Conservation (phyloP, 192 early-diverging fungal genomes). For the Coemansia brasiliensis region DNA sequence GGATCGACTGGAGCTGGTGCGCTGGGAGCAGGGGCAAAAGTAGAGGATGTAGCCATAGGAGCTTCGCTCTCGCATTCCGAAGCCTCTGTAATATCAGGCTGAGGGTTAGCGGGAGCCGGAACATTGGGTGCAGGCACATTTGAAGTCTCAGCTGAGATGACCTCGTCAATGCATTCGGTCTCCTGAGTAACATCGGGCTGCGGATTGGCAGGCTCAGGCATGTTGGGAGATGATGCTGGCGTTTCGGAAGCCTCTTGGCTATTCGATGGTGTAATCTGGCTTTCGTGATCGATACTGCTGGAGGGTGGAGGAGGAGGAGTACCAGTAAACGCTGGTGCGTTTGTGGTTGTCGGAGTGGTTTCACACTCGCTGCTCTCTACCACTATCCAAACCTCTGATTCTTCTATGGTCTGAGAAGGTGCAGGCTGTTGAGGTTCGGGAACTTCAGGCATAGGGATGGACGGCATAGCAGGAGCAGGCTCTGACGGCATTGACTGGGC, state of each 20-base stretch:
- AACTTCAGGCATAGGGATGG: slow-evolving; percentile 9
- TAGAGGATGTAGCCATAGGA: too few species aligned
- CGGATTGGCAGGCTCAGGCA: slow-evolving; percentile 9
- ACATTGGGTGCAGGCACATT: too few species aligned
- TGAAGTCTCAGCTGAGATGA: too few species aligned
- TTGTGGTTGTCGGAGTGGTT: neutral
- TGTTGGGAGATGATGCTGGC: neutral
- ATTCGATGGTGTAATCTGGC: too few species aligned
- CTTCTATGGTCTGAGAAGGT: slow-evolving; percentile 1
- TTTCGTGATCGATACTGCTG: neutral
- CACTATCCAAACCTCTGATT: too few species aligned
- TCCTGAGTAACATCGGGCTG: slow-evolving; percentile 8
- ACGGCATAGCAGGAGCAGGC: slow-evolving; percentile 18
- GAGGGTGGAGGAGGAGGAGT: slow-evolving; percentile 11
- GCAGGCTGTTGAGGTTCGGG: slow-evolving; percentile 12
- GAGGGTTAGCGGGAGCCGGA: too few species aligned
- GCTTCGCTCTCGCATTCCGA: too few species aligned
- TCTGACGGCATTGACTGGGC: slow-evolving; percentile 5
- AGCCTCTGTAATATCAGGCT: too few species aligned
- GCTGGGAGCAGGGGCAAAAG: neutral
- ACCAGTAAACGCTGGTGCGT: slow-evolving; percentile 2
- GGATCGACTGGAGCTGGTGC: neutral
- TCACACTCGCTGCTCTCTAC: neutral
- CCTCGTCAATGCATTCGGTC: slow-evolving; percentile 1
- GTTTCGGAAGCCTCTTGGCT: too few species aligned